These are phyloP conservation scores for Penicillium rolfsii DNA, from an alignment of 2,329 filamentous ascomycete species.

Conservation along the genomic window DNA sequence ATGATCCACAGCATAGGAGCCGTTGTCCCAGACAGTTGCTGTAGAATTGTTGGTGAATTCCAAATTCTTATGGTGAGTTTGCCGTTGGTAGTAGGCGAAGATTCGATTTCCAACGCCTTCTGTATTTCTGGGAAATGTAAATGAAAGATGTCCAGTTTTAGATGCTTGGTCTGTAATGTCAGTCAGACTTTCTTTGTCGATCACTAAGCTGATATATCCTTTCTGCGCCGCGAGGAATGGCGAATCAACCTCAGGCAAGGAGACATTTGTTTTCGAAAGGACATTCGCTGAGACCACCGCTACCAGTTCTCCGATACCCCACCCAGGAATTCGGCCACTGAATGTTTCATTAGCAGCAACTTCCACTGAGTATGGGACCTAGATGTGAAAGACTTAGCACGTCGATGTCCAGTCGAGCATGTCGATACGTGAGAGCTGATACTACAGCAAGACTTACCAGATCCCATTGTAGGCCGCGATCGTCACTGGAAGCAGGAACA, in stretches of 20 bases:
- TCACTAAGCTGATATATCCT: background rate
- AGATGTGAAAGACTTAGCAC: background rate
- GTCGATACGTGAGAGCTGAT: background rate
- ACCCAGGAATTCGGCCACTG: background rate
- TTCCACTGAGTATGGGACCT: background rate
- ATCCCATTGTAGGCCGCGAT: conserved; percentile 38
- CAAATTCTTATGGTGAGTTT: background rate
- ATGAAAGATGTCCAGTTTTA: background rate
- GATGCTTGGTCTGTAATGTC: background rate
- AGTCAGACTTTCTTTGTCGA: background rate
- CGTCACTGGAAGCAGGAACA: conserved; percentile 42
- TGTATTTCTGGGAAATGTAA: background rate
- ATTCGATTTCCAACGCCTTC: background rate
- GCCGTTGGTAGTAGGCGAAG: background rate
- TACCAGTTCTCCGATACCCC: background rate
- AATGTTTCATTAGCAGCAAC: background rate
- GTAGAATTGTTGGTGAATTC: background rate
- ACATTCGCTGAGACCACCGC: background rate
- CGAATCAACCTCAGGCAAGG: background rate
- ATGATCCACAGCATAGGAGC: background rate
- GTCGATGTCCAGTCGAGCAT: background rate
- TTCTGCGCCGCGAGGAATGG: background rate
- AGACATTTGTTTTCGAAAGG: background rate
- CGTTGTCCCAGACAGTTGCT: background rate
- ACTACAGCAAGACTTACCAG: background rate